Evolutionary conservation across 2,329 filamentous ascomycete species (phyloP), one percentile per base, ranked within the genome.

Genomic region (Nothophaeocryptopus gaeumannii): DNA sequence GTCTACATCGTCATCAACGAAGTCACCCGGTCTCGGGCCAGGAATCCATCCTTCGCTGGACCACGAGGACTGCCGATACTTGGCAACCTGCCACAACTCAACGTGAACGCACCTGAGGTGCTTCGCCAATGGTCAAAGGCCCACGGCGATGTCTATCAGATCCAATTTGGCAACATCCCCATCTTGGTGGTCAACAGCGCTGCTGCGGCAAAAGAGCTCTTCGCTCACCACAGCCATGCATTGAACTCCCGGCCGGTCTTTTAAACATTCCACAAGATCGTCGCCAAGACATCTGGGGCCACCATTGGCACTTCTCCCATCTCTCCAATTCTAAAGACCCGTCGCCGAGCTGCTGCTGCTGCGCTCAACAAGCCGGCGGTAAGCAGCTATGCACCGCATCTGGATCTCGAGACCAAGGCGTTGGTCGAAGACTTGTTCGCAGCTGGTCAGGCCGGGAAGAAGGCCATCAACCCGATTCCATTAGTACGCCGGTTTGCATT

Each of bases 301-400:
- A 86, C 83, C 0, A 85, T 86, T 48, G 83, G 83, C 0, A 86
- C 83, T 0, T 83, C 80, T 0, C 83, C 83, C 0, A 86, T 83
- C 61, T 82, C 78, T 45, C 82, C 86, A 3, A 82, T 78, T 0
- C 67, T 85, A 20, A 86, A 85, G 63, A 73, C 81, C 2, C 73
- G 82, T 30, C 74, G 82, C 48, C 86, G 85, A 65, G 82, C 81
- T 11, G 83, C 82, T 1, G 82, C 82, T 0, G 79, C 80, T 2
- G 83, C 83, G 1, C 70, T 86, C n/a, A 86, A 86, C 63, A 79
- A 82, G 39, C 82, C 83, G 0, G 81, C 81, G 0, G 79, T 85
- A 1, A 76, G 78, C 3, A 82, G 78, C 0, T 86, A 86, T 55
- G 73, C 85, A 2, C 72, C 77, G 0, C 80, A 83, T 56, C 70